These are phyloP conservation scores for Apophysomyces ossiformis DNA, from an alignment of 371 early-diverging fungal genomes.

Conservation along the genomic window DNA sequence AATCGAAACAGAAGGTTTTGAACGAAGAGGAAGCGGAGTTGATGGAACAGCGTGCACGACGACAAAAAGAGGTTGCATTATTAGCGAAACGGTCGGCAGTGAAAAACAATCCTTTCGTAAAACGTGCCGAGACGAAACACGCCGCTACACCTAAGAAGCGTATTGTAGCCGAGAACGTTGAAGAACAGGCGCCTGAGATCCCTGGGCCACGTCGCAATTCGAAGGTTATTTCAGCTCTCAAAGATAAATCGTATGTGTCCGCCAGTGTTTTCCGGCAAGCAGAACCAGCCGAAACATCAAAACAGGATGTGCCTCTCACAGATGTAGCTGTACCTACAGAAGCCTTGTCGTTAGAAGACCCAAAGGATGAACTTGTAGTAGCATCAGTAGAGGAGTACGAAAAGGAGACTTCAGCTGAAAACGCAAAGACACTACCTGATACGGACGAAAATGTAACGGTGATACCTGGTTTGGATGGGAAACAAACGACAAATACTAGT, in stretches of 20 bases:
- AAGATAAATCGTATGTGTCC: conserved; percentile 41
- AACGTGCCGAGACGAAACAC: conserved; percentile 34
- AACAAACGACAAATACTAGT: neutral
- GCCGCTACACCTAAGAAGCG: conserved; percentile 1
- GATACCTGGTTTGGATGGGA: neutral
- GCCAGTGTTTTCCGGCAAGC: conserved; percentile 44
- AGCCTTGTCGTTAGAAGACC: conserved; percentile 1
- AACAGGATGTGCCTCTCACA: neutral
- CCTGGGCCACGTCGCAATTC: conserved; percentile 25
- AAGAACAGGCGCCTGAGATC: neutral
- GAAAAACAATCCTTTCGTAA: conserved; percentile 41
- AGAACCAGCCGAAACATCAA: conserved; percentile 13
- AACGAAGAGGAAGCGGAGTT: conserved; percentile 29
- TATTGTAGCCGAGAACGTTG: neutral
- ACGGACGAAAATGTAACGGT: neutral
- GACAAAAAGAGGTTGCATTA: conserved; percentile 26
- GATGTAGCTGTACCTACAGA: neutral
- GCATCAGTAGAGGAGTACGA: neutral
- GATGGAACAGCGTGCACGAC: conserved; percentile 21
- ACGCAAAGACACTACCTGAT: neutral
- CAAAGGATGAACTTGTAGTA: neutral
- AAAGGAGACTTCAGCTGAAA: neutral
- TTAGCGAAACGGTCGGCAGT: conserved; percentile 36
- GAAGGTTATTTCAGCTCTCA: conserved; percentile 36
- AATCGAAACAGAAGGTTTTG: conserved; percentile 27